Evolutionary conservation across 192 early-diverging fungal genomes (phyloP).

Genomic region (Coemansia sp.): DNA sequence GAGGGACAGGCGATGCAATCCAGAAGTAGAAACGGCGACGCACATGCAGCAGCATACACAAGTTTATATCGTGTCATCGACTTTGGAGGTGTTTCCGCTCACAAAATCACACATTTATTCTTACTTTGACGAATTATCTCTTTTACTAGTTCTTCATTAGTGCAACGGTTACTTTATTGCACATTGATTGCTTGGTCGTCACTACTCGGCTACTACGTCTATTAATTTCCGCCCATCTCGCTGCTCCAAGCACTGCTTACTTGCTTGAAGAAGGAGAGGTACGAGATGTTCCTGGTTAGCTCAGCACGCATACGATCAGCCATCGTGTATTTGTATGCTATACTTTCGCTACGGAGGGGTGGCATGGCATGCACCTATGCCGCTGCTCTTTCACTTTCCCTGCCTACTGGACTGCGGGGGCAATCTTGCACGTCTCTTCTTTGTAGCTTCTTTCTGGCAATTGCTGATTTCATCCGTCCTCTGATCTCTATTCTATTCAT

Average conservation of each 20-base stretch:
- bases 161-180: not conserved
- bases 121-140: not conserved
- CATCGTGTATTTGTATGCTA: not conserved
- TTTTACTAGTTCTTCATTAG: not conserved
- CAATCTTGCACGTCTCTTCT: not conserved
- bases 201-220: conserved; percentile 6
- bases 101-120: not conserved
- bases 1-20: not conserved
- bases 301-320: not conserved
- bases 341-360: not conserved
- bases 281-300: not conserved
- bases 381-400: not conserved
- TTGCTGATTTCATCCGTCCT: conserved; percentile 5
- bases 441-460: conserved; percentile 7
- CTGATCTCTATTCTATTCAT: not conserved
- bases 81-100: not conserved
- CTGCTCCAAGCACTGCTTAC: not conserved
- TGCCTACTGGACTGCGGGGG: not conserved
- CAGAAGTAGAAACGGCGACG: conserved; percentile 3
- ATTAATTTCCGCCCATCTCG: not conserved
- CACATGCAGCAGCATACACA: not conserved
- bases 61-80: not conserved
- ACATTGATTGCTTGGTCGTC: not conserved
- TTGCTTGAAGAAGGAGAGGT: not conserved
- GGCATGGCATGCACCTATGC: not conserved